Evolutionary conservation across 805 yeast species (phyloP), one percentile per base, ranked within the genome.

Genomic region (Starmerella asiatica): DNA sequence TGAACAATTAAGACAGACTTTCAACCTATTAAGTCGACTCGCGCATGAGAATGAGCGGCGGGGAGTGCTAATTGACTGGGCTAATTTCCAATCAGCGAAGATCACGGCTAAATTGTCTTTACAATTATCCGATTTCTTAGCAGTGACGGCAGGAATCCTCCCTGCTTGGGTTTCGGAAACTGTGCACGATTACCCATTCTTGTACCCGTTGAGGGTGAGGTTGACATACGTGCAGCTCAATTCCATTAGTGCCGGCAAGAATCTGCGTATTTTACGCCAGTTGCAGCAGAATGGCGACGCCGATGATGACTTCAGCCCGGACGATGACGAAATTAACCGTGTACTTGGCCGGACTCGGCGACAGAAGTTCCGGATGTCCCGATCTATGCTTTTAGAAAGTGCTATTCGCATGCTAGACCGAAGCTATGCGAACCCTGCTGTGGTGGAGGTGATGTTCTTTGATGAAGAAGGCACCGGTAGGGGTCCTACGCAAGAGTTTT

Each of bases 391-490:
- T 20, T 64, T 91, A 36, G 75, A 75, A 46, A 78, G 91, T 43
- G 93, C 94, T 0, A 58, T 80, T 37, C 82, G 82, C 52, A 79
- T 86, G 2, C 62, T 91, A 58, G 78, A 75, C 32, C 62, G 72
- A 36, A 79, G 83, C 56, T 93, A 91, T 0, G 61, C 80, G 0
- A 69, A 77, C n/a, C 85, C 94, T 1, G 79, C 84, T 21, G 65
- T 81, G 4, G 61, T 88, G 18, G 97, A 88, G 51, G 76, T 91
- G 40, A 94, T 86, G 56, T 88, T 80, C 52, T 74, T 69, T 46
- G 85, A 79, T 48, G 98, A 88, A 56, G 94, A 70, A 5, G 98
- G 97, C n/a, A 78, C 94, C 0, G 98, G 98, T 0, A 62, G 85
- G 33, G 98, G 98, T 0, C 98, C 98, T 3, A 88, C 98, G 0